phyloP scores from a whole-genome alignment of 1,284 basidiomycete genomes.

The Sporisorium iseilematis-ciliati region DNA sequence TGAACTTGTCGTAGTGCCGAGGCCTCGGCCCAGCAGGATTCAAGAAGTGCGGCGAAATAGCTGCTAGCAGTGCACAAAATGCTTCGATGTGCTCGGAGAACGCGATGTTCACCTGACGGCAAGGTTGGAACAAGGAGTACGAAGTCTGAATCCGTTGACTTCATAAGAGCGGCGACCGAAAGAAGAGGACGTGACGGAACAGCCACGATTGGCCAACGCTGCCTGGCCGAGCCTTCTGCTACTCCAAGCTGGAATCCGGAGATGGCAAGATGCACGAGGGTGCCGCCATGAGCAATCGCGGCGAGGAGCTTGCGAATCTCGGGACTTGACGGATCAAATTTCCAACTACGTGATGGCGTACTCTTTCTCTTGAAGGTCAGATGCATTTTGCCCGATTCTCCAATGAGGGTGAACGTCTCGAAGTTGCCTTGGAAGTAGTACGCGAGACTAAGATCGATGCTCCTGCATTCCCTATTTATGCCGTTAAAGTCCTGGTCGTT shows the following conservation, averaged over 20 bases:
- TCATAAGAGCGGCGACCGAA: not conserved
- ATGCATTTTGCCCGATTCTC: too few relatives aligned
- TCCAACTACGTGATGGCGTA: not conserved
- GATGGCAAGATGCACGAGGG: not conserved
- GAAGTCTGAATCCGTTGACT: not conserved
- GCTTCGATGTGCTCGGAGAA: not conserved
- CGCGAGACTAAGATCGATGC: not conserved
- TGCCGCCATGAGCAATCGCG: not conserved
- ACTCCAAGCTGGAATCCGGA: not conserved
- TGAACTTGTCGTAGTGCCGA: not conserved
- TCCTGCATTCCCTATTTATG: not conserved
- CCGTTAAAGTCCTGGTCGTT: not conserved
- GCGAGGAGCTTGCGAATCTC: not conserved
- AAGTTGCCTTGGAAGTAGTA: not conserved
- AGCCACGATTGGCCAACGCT: too few relatives aligned
- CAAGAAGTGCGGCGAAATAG: not conserved
- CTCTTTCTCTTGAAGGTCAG: too few relatives aligned
- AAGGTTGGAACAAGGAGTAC: not conserved
- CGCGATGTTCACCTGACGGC: not conserved
- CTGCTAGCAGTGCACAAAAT: constrained; percentile 7
- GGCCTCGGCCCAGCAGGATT: constrained; percentile 12
- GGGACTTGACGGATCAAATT: not conserved
- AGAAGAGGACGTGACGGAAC: too few relatives aligned
- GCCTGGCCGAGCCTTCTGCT: too few relatives aligned
- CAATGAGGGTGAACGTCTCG: not conserved